These are phyloP conservation scores for Marasmius fiardii DNA, from an alignment of 1,284 basidiomycete genomes.

Conservation along the genomic window DNA sequence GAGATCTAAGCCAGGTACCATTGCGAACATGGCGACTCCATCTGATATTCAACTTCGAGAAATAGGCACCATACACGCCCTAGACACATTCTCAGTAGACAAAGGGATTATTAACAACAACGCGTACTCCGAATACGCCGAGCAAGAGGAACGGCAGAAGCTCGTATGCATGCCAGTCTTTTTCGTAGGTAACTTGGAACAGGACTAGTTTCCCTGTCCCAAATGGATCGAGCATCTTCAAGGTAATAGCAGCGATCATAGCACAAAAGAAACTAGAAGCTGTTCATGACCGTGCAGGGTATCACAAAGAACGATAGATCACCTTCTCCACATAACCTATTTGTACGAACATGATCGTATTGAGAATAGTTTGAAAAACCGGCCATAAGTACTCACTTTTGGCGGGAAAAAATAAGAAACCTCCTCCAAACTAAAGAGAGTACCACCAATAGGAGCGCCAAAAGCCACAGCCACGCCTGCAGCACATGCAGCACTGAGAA, in stretches of 20 bases:
- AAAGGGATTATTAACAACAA: conserved; percentile 4
- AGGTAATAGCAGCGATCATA: conserved; percentile 87
- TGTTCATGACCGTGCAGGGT: not conserved
- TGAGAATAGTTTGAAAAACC: conserved; percentile 9
- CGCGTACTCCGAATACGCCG: conserved; percentile 78
- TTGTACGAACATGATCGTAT: not conserved
- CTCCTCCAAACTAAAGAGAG: conserved; percentile 90
- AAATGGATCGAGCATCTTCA: conserved; percentile 91
- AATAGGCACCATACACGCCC: conserved; percentile 93
- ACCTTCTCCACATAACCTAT: conserved; percentile 88
- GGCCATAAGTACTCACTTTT: conserved; percentile 51
- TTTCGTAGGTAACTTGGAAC: conserved; percentile 90
- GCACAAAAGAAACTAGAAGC: conserved; percentile 84
- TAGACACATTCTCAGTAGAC: conserved; percentile 25
- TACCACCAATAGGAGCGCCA: conserved; percentile 91
- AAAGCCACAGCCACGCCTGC: conserved; percentile 91
- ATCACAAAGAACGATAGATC: conserved; percentile 11
- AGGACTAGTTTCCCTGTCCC: conserved; percentile 82
- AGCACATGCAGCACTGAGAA: conserved; percentile 89
- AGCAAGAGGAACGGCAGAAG: conserved; percentile 81
- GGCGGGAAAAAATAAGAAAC: conserved; percentile 96
- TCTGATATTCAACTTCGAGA: conserved; percentile 87
- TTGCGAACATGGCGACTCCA: conserved; percentile 86
- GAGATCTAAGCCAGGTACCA: conserved; percentile 73
- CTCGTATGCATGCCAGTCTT: conserved; percentile 90